Base-by-base conservation (phyloP, 306 rosid species). In the Boehmeria nivea region DNA sequence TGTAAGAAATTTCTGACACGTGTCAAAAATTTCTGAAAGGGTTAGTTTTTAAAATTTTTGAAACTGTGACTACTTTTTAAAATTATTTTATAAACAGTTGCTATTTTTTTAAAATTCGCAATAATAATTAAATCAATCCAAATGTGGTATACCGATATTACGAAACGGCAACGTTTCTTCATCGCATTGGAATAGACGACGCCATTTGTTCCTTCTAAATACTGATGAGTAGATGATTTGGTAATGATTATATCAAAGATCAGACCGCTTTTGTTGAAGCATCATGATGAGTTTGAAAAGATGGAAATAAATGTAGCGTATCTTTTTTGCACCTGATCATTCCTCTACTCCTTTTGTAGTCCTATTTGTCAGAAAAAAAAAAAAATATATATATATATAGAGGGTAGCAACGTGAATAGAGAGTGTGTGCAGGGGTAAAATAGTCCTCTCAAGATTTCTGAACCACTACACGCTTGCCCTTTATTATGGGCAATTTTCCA, bases 241-340 rank as follows among this genome's bases (percentile, higher is more conserved):
- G 13, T 31, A 43, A 43, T 43, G 52, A 59, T 59, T 25, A 11
- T 59, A 1, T 34, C 12, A 40, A 40, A n/a, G 45, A 55, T 55
- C 28, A 55, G 4, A 18, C 2, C 10, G 9, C 24, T 27, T 55
- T 21, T 5, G 17, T 40, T 3, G 8, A 54, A 54, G 60, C 34
- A 16, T 59, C 39, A 59, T 43, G 17, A 9, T 10, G 40, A n/a
- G n/a, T 9, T 57, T 57, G 39, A 10, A 58, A 59, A 16, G 52
- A 43, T 17, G 53, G 39, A 25, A 21, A 25, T 24, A 16, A n/a
- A 40, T 40, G 5, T 13, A 38, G 9, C 26, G 6, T 5, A 4
- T 11, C 7, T 6, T n/a, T n/a, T n/a, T n/a, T n/a, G 4, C 36
- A 33, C 20, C 34, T 51, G 43, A 54, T 18, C 43, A 54, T 19